These are phyloP conservation scores for Gossypium turneri DNA, from an alignment of 345 rosid species.

Conservation along the genomic window DNA sequence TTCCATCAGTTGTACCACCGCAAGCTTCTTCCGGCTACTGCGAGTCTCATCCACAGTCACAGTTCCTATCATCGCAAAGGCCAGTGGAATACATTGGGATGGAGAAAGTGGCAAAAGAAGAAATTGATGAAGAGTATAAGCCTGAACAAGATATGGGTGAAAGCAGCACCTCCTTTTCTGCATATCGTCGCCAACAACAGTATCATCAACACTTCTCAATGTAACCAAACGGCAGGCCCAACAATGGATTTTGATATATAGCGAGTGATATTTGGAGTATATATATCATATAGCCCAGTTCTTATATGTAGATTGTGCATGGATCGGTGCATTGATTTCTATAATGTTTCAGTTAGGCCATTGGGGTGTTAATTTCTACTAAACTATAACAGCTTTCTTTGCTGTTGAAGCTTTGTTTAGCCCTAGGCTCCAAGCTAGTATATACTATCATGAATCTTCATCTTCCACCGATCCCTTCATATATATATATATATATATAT, in stretches of 20 bases:
- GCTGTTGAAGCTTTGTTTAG: neutral
- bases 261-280: neutral
- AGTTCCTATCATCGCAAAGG: constrained; percentile 18
- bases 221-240: constrained; percentile 5
- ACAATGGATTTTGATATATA: constrained; percentile 12
- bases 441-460: neutral
- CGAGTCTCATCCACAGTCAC: constrained; percentile 23
- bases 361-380: constrained; percentile 5
- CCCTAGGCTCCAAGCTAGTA: constrained; percentile 3
- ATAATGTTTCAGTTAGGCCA: neutral
- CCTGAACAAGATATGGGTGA: constrained; percentile 36
- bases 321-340: constrained; percentile 8
- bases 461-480: neutral
- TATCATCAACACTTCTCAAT: constrained; percentile 32
- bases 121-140: constrained; percentile 31
- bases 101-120: constrained; percentile 47
- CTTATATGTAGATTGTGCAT: neutral
- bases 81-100: constrained; percentile 22
- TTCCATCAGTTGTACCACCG: constrained; percentile 83
- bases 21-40: constrained; percentile 20
- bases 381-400: neutral
- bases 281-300: neutral
- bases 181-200: constrained; percentile 31
- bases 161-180: constrained; percentile 38
- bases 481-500: neutral